Base-by-base conservation (phyloP, 257 asterid genomes). In the Rubia yunnanensis region DNA sequence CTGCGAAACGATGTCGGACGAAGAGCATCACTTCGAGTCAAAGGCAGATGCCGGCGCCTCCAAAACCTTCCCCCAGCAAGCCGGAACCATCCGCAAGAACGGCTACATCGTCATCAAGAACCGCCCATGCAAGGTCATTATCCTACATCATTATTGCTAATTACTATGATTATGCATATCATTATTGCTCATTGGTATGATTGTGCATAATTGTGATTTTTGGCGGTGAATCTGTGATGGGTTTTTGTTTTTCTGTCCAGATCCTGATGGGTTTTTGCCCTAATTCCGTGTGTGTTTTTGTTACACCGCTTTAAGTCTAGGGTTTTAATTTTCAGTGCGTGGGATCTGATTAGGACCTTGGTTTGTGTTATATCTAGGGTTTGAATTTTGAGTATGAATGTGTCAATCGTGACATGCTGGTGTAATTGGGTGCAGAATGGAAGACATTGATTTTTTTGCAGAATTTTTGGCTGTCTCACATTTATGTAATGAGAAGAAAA, bases 11-110 rank as follows among this genome's bases (percentile, higher is more conserved):
- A 87, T 87, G 95, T 87, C 92, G 68, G 92, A 87, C 85, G 95
- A 87, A 54, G 95, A 87, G 71, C 95, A 87, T 77, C 95, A 86
- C 30, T 86, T 84, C 54, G 95, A 86, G 79, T 81, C 88, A 1
- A 86, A 86, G 82, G 91, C 85, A 22, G 95, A 86, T 66, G 95
- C 91, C 1, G 91, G 95, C 26, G 91, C 92, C 26, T 88, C 94
- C 73, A 88, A 85, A 65, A 88, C 95, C 67, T 84, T 7, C 73
- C 96, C 95, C 15, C 91, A 86, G 74, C 96, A 88, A 77, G 95
- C 95, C 65, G 96, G 96, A 3, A 82, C 96, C 55, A 84, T 88
- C 63, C 95, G 96, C 65, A 88, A 88, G 71, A 75, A 74, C 74
- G 96, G 95, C 20, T 69, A 88, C 77, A 39, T 88, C 68, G 96